Evolutionary conservation across 331 rosid species (phyloP), one percentile per base, ranked within the genome.

Genomic region (Dryas integrifolia): DNA sequence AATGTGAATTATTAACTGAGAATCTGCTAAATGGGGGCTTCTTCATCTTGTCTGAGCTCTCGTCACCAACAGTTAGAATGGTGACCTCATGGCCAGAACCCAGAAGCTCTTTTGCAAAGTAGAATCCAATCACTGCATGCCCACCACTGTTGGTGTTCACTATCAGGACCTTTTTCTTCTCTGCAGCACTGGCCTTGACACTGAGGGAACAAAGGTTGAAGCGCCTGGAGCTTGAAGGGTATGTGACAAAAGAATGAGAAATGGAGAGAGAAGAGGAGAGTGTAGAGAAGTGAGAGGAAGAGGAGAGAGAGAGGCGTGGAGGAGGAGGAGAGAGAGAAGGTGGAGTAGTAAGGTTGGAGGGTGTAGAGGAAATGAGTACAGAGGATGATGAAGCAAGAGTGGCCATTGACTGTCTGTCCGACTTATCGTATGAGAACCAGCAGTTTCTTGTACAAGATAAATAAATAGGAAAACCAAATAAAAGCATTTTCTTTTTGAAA

Each of bases 21-120:
- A 94, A 89, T 91, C 97, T 85, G 86, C 50, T 86, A 49, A 89
- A 94, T 48, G 97, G 98, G 74, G 96, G 94, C 75, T 94, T 91
- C 84, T 88, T 89, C 97, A 91, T 94, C 85, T 91, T 89, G 74
- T 88, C 97, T 0, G 98, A 93, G 74, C 79, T 67, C 80, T 91
- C 90, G 58, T 91, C 97, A 66, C 97, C 97, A 69, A 93, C 95
- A 21, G 97, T 94, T 67, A 94, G 78, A 8, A 94, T 56, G 8
- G 92, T 91, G 80, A 89, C 97, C 1, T 87, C 68, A 46, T 91
- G 96, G 74, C 92, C 92, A 18, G 88, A 79, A 65, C 77, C 86
- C 65, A 94, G 96, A 80, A 94, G 93, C 84, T 89, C 85, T 81
- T 91, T 91, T 0, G 93, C 92, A 12, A 91, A 89, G 86, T 91